A percentile compares a stretch with the other conserved stretches of the same genome.
phyloP scores from a whole-genome alignment of 352 stramenopile species.

The Blastocystis sp. region DNA sequence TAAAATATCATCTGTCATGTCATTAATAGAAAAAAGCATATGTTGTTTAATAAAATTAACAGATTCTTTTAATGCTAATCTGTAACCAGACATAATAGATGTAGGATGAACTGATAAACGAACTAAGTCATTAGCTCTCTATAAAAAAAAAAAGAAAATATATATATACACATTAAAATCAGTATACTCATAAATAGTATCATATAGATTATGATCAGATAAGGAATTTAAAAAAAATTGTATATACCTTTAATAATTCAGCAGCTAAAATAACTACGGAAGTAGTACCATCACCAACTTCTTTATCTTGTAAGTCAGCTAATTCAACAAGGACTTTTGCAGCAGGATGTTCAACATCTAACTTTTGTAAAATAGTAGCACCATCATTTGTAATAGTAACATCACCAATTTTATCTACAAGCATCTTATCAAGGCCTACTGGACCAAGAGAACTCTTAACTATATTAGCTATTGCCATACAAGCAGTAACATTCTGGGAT shows the following conservation, averaged over 20 bases:
- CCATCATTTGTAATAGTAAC: conserved; percentile 99
- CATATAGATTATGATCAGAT: neutral
- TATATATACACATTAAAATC: too few relatives aligned
- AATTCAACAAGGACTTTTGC: conserved; percentile 71
- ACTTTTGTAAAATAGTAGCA: conserved; percentile 95
- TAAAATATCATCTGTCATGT: conserved; percentile 73
- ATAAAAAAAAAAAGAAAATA: neutral
- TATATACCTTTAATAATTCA: conserved; percentile 71
- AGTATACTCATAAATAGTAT: neutral
- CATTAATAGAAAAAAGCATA: conserved; percentile 76
- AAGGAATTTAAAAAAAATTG: conserved; percentile 8
- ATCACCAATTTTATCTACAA: conserved; percentile 89
- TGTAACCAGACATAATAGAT: conserved; percentile 93
- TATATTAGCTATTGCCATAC: conserved; percentile 95
- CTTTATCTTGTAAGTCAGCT: conserved; percentile 86
- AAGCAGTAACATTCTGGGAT: conserved; percentile 64
- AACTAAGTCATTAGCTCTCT: conserved; percentile 42
- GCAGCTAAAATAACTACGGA: conserved; percentile 93
- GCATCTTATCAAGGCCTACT: conserved; percentile 95
- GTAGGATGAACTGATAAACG: conserved; percentile 82
- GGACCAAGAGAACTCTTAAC: conserved; percentile 93
- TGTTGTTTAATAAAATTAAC: conserved; percentile 97
- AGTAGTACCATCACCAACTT: conserved; percentile 96
- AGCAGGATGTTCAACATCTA: conserved; percentile 95
- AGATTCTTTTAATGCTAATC: conserved; percentile 79